Conservation (phyloP, 2,329 filamentous ascomycete genomes). For the Arthrobotrys musiformis region DNA sequence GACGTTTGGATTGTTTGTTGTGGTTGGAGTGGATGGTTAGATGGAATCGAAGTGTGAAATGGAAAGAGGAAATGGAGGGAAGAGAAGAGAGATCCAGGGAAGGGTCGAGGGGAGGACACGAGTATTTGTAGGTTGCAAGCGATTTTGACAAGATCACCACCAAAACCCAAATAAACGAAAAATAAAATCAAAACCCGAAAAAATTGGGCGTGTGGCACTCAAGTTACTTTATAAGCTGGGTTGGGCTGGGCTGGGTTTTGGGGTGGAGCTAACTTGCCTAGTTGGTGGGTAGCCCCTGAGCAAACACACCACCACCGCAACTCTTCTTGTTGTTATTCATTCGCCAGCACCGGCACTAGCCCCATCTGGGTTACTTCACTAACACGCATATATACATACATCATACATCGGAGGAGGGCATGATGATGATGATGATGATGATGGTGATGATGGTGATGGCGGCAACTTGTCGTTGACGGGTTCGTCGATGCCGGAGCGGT, state of each 20-base stretch:
- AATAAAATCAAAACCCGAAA: constrained; percentile 53
- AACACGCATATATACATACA: too few relatives aligned
- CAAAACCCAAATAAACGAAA: constrained; percentile 58
- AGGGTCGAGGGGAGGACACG: constrained; percentile 59
- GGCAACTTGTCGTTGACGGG: neutral
- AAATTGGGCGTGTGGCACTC: constrained; percentile 16
- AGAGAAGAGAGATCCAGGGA: constrained; percentile 36
- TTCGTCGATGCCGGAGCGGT: neutral
- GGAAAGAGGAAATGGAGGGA: constrained; percentile 55
- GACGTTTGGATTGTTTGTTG: constrained; percentile 62
- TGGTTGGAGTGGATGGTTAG: constrained; percentile 59
- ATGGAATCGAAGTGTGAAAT: constrained; percentile 38
- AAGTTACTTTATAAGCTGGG: constrained; percentile 19
- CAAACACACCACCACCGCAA: too few relatives aligned
- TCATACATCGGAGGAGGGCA: too few relatives aligned
- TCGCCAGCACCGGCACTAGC: too few relatives aligned
- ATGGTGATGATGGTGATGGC: too few relatives aligned
- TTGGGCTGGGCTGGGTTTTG: neutral
- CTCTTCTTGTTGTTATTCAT: too few relatives aligned
- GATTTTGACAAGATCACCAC: constrained; percentile 59
- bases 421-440: too few relatives aligned
- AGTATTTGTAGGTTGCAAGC: constrained; percentile 59
- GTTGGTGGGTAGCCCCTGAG: neutral
- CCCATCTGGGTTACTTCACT: too few relatives aligned
- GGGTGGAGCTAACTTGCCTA: too few relatives aligned